These are phyloP conservation scores for Flaveria ramosissima DNA, from an alignment of 129 eudicot species.

Conservation along the genomic window DNA sequence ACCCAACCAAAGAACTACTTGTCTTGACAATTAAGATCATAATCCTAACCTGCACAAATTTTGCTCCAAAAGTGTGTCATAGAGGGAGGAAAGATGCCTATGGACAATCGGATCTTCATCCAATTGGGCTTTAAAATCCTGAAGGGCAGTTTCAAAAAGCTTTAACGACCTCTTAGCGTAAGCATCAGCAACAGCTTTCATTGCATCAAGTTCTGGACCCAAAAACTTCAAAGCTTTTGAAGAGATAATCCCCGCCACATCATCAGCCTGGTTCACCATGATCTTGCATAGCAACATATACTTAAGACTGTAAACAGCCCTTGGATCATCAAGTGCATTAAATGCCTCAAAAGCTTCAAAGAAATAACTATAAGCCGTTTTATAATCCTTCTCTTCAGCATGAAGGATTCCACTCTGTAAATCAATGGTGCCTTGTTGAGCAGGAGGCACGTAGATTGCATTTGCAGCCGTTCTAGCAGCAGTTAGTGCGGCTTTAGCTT, in stretches of 20 bases:
- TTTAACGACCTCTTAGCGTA: slow-evolving; percentile 64
- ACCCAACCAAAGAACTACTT: neutral
- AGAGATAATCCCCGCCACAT: slow-evolving; percentile 70
- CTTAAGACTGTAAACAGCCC: slow-evolving; percentile 67
- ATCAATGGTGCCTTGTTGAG: slow-evolving; percentile 62
- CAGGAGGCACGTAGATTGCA: slow-evolving; percentile 72
- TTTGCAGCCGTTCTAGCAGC: slow-evolving; percentile 79
- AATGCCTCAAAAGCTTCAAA: slow-evolving; percentile 73
- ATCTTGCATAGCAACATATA: slow-evolving; percentile 71
- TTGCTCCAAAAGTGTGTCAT: slow-evolving; percentile 61
- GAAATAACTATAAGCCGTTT: slow-evolving; percentile 69
- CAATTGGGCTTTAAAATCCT: slow-evolving; percentile 59
- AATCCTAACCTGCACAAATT: slow-evolving; percentile 60
- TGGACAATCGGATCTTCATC: slow-evolving; percentile 85
- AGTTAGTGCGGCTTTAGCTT: slow-evolving; percentile 67
- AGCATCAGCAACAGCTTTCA: slow-evolving; percentile 82
- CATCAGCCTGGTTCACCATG: slow-evolving; percentile 71
- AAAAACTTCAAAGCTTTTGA: slow-evolving; percentile 62
- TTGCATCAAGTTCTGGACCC: slow-evolving; percentile 78
- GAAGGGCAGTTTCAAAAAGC: slow-evolving; percentile 65
- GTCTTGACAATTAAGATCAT: neutral
- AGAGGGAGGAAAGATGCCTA: slow-evolving; percentile 62
- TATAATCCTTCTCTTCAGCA: slow-evolving; percentile 65
- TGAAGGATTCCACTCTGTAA: slow-evolving; percentile 59
- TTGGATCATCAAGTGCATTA: slow-evolving; percentile 64